Evolutionary conservation across 2,329 filamentous ascomycete genomes (phyloP).

Genomic region (Fusarium coffeatum): DNA sequence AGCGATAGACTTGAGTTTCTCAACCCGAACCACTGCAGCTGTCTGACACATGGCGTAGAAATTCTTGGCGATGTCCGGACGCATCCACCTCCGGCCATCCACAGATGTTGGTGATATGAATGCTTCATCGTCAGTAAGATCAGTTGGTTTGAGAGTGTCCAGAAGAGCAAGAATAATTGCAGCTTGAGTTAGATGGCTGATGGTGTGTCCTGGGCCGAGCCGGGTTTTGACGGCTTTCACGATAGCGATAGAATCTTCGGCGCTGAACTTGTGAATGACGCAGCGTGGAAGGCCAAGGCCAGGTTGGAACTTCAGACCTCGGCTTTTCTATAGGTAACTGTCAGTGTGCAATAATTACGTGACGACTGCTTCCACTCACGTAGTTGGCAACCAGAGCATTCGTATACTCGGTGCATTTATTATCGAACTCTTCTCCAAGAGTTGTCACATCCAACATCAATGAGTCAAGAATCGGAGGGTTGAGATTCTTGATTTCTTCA

Average conservation of each 20-base stretch:
- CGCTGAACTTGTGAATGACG: background rate
- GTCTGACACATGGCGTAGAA: background rate
- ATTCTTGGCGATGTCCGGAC: background rate
- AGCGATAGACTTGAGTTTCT: background rate
- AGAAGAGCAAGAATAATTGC: background rate
- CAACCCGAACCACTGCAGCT: background rate
- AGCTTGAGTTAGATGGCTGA: background rate
- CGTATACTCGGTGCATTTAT: background rate
- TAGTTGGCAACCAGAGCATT: background rate
- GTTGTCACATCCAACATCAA: background rate
- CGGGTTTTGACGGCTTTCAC: background rate
- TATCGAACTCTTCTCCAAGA: background rate
- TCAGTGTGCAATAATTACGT: background rate
- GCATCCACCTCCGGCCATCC: background rate
- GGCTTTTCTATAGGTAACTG: background rate
- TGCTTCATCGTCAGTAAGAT: background rate
- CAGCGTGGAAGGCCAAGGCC: background rate
- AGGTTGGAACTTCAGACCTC: background rate
- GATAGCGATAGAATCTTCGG: background rate
- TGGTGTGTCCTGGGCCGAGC: background rate
- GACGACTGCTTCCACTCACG: background rate
- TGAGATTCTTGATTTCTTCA: background rate
- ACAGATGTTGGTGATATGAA: background rate
- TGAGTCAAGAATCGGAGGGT: background rate
- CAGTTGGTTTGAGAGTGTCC: background rate